Evolutionary conservation across 2,329 filamentous ascomycete species (phyloP), one percentile per base, ranked within the genome.

Genomic region (Fusarium odoratissimum): DNA sequence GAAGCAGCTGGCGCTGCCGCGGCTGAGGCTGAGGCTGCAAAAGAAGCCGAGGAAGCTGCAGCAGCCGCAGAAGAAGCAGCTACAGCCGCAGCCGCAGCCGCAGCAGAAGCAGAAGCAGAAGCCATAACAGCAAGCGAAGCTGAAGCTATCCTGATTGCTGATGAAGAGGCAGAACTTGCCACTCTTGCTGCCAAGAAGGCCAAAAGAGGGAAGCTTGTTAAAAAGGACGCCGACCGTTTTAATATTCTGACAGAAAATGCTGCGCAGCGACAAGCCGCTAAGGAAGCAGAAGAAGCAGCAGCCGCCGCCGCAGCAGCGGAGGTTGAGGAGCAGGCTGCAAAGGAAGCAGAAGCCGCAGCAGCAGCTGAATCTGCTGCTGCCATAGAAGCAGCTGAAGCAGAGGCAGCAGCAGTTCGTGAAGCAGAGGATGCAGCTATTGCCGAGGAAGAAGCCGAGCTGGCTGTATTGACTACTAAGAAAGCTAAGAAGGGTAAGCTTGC

Each of bases 271-370:
- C 65, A 73, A 23, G 75, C 76, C 51, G 71, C 64, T 10, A 67
- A 45, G 33, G 67, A 71, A 23, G 71, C 77, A 14, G 76, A 78
- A 37, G 71, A 77, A 41, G 75, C 76, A 11, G 79, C 77, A 7
- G 59, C 77, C 6, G 49, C 51, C 1, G 68, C 71, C 1, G 38
- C 76, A 37, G 31, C 56, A 5, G 56, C 68, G 10, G 61, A 60
- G 46, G 75, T 45, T 14, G 67, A 69, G 30, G 71, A 66, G 38
- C 60, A 67, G 48, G 68, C 60, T 56, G 64, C 49, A 44, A 77
- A 72, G 31, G 81, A 79, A 25, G 77, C 74, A 17, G 77, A 80
- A 58, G 78, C 75, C 23, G 72, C 74, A 23, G 76, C 75, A 49
- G 73, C 14, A 9, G 67, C 41, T 17, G 64, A 48, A 37, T 64